These are phyloP conservation scores for Hyaloscypha bicolor DNA, from an alignment of 495 filamentous ascomycete genomes.

Conservation along the genomic window DNA sequence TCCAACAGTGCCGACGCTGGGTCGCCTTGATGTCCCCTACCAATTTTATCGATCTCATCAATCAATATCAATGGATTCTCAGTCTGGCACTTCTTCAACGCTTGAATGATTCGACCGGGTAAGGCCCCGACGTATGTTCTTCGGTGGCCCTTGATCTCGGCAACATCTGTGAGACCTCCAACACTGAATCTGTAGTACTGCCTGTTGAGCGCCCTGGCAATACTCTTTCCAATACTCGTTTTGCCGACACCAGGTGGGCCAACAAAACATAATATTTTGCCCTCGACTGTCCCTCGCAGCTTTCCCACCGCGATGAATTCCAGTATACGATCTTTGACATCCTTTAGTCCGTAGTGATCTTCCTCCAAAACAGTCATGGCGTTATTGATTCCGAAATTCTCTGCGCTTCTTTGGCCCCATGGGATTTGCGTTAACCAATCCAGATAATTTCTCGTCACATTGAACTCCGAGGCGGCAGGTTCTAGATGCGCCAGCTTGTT, in stretches of 20 bases:
- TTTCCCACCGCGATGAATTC: conserved; percentile 99
- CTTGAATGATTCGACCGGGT: conserved; percentile 95
- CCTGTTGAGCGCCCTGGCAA: conserved; percentile 89
- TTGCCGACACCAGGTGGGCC: conserved; percentile 96
- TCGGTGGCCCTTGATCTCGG: conserved; percentile 99
- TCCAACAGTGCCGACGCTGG: conserved; percentile 94
- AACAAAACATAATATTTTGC: conserved; percentile 98
- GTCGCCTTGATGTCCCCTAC: conserved; percentile 92
- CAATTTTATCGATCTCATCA: conserved; percentile 98
- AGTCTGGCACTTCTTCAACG: conserved; percentile 98
- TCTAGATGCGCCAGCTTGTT: conserved; percentile 96
- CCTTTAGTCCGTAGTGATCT: conserved; percentile 95
- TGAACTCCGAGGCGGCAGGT: conserved; percentile 95
- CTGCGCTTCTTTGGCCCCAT: conserved; percentile 93
- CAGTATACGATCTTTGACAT: conserved; percentile 98
- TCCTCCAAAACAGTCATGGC: conserved; percentile 92
- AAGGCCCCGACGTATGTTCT: conserved; percentile 96
- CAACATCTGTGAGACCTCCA: conserved; percentile 94
- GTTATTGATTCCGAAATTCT: conserved; percentile 94
- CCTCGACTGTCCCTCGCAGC: conserved; percentile 94
- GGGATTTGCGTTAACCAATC: conserved; percentile 99
- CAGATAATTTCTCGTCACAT: conserved; percentile 98
- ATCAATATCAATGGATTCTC: conserved; percentile 97
- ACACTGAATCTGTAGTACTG: conserved; percentile 99
- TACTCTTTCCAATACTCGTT: conserved; percentile 97